Conservation (phyloP, 495 filamentous ascomycete species). For the Acidomyces sp. region DNA sequence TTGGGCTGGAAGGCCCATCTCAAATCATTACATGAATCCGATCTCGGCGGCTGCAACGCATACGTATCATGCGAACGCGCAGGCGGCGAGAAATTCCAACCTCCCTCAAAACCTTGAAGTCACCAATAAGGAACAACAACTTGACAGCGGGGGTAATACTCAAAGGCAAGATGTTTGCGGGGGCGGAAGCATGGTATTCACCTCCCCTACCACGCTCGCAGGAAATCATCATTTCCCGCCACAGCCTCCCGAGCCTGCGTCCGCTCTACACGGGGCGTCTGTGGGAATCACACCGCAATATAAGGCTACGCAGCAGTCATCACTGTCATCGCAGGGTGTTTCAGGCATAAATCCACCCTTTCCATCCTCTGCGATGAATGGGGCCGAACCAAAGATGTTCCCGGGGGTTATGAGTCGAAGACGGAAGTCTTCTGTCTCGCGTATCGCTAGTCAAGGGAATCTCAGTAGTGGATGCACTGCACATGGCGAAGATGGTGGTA, state of each 20-base stretch:
- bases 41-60: background rate
- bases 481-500: background rate
- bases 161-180: no score
- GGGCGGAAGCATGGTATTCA: constrained; percentile 17
- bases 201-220: constrained; percentile 5
- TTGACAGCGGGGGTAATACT: no score
- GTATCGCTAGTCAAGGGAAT: background rate
- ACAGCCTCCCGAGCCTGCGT: constrained; percentile 17
- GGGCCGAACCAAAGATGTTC: constrained; percentile 29
- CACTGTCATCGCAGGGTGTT: background rate
- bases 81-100: constrained; percentile 8
- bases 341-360: background rate
- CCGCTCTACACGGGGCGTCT: no score
- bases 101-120: background rate
- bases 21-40: background rate
- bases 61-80: background rate
- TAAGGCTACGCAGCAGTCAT: background rate
- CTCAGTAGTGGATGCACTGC: background rate
- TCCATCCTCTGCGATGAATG: constrained; percentile 1
- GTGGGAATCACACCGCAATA: background rate
- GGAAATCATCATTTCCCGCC: constrained; percentile 6
- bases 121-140: no score
- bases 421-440: background rate
- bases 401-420: constrained; percentile 26
- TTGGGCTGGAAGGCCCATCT: background rate